Base-by-base conservation (phyloP, 495 filamentous ascomycete species). In the Penicillium bovifimosum region DNA sequence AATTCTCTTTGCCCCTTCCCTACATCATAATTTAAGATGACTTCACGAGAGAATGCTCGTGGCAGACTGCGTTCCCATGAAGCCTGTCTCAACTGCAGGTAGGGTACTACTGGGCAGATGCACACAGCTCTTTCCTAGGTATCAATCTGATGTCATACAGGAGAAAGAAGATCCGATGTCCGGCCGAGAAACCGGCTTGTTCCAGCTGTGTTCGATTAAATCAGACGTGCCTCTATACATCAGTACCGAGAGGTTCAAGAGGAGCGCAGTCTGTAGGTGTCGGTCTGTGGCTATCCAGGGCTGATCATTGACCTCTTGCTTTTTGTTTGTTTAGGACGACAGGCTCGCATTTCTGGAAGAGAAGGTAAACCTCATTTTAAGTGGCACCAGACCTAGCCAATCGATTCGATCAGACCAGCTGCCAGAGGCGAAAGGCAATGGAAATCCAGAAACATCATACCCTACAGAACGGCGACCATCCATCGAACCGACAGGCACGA, bases 91-190 rank as follows among this genome's bases (percentile, higher is more conserved):
- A 73, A 74, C 41, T 76, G 73, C 66, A 56, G 72, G 72, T 72
- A 33, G 48, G 56, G 34, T n/a, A n/a, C 54, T 16, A 8, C 14
- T 31, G 9, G 7, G 16, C 14, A 3, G 8, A 3, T 0, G 5
- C 34, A 14, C 5, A 36, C n/a, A 36, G 34, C 34, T 9, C 10
- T 18, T 7, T 4, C 20, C 4, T 28, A 9, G 28, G 9, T 0
- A 33, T 29, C 8, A 9, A 41, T 28, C 41, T 62, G n/a, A 53
- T 49, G 10, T 41, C 28, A 9, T 28, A 47, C 38, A 76, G 72
- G 60, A 55, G 73, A 49, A 76, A 77, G 58, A 77, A 77, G 48
- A 74, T 64, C 10, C 70, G 74, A 17, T 77, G 74, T 56, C 74
- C 74, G 2, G 74, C 71, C 7, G 74, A 77, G 53, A 74, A 68